Base-by-base conservation (phyloP, 1,284 basidiomycete species). In the Sporisorium iseilematis-ciliati region DNA sequence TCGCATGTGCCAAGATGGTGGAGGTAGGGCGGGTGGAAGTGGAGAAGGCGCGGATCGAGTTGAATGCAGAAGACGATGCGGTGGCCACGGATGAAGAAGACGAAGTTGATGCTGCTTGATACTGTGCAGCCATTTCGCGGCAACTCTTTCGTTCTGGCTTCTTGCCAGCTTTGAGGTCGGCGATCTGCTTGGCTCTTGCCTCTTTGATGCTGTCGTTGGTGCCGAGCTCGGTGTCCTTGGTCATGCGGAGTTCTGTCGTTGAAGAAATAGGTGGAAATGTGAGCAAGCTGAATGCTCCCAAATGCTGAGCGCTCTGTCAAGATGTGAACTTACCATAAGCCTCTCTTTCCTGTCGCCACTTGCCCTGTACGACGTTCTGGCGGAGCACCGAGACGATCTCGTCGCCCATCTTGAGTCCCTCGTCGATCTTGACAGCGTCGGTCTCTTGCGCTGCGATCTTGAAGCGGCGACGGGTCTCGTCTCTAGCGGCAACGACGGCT, bases 341-440 rank as follows among this genome's bases (percentile, higher is more conserved):
- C 18, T 74, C 53, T 3, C 46, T 52, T 7, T 80, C 74, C 35
- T 77, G 65, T 25, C 73, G 63, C 58, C 63, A 77, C 26, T 76
- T 76, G 50, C 81, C 83, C 63, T 84, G 83, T 21, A 84, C 83
- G 16, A 84, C 83, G 54, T 84, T 84, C 61, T 69, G 75, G 29
- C 77, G 68, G 14, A 84, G 73, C 21, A 84, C 61, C 8, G 65
- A 62, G 46, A 78, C 68, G 26, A 84, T 72, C 57, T 84, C 82
- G 29, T 81, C 67, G 57, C 78, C 80, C 79, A 78, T 78, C 41
- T 75, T 68, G 55, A 84, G 66, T 11, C 66, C 71, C 53, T 82
- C 73, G 26, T 84, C 77, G 41, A 81, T 77, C 57, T 77, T 78
- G 48, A 57, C 52, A 11, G 77, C 49, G 38, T 80, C 80, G 7